These are phyloP conservation scores for Mortierella sp. DNA, from an alignment of 371 early-diverging fungal species.

Conservation along the genomic window DNA sequence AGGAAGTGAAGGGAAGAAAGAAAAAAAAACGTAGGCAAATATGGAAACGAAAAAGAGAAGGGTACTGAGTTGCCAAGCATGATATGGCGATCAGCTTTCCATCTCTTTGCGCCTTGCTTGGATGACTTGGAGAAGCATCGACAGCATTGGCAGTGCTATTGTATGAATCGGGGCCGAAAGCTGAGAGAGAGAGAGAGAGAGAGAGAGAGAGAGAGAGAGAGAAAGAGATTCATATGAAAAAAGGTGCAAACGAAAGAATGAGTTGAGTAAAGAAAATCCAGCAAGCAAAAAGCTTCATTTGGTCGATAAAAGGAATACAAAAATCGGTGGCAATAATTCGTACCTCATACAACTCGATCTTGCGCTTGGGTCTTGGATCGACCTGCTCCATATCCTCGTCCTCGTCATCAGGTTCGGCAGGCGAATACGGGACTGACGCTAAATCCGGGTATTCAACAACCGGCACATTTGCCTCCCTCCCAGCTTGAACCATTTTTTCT, in stretches of 20 bases:
- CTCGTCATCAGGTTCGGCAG: constrained; percentile 31
- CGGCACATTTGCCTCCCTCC: constrained; percentile 12
- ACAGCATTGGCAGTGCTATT: neutral
- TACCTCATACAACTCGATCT: constrained; percentile 3
- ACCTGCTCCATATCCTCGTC: neutral
- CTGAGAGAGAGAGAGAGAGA: neutral
- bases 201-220: too few species aligned
- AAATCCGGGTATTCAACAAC: constrained; percentile 8
- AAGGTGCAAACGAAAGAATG: too few species aligned
- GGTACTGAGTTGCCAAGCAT: too few species aligned
- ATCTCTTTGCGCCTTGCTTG: constrained; percentile 12
- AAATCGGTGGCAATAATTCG: neutral
- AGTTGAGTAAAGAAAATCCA: too few species aligned
- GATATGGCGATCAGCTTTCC: neutral
- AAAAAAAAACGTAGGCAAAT: neutral
- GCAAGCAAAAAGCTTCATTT: neutral
- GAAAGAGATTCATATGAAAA: too few species aligned
- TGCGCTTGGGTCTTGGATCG: neutral
- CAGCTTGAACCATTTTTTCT: constrained; percentile 26
- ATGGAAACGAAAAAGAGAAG: neutral
- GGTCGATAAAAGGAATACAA: neutral
- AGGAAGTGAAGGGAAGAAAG: neutral
- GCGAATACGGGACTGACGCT: constrained; percentile 29
- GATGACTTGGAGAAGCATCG: neutral
- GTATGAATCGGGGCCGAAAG: neutral